Conservation (phyloP, 2,329 filamentous ascomycete species). For the Trichoderma oligosporum region DNA sequence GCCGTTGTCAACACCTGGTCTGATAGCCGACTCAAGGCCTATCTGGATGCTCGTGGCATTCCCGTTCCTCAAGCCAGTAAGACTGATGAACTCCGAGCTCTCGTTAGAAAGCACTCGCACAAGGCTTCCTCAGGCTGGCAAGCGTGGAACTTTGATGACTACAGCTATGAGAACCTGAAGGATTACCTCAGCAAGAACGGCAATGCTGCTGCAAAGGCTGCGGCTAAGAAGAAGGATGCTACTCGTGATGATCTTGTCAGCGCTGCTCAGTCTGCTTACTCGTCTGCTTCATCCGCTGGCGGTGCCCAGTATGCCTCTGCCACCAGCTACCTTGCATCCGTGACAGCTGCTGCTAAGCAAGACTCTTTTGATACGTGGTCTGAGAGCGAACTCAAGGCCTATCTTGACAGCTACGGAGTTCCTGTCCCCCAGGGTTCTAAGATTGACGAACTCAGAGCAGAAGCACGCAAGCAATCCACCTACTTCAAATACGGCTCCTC, state of each 20-base stretch:
- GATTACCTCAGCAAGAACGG: slow-evolving; percentile 51
- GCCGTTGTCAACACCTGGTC: slow-evolving; percentile 62
- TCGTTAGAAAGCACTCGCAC: slow-evolving; percentile 70
- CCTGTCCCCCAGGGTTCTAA: slow-evolving; percentile 63
- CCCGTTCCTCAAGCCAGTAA: slow-evolving; percentile 69
- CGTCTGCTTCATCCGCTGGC: slow-evolving; percentile 56
- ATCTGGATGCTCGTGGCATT: slow-evolving; percentile 71
- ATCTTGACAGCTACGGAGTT: slow-evolving; percentile 75
- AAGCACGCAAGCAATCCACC: slow-evolving; percentile 67
- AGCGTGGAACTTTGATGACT: slow-evolving; percentile 77
- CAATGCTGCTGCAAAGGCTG: slow-evolving; percentile 54
- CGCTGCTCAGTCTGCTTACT: slow-evolving; percentile 59
- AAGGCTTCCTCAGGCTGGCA: slow-evolving; percentile 65
- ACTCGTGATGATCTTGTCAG: slow-evolving; percentile 70
- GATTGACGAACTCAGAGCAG: slow-evolving; percentile 65
- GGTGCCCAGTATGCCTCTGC: slow-evolving; percentile 60
- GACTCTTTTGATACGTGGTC: slow-evolving; percentile 70
- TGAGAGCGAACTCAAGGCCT: slow-evolving; percentile 69
- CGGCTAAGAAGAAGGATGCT: slow-evolving; percentile 58
- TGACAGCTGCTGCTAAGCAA: slow-evolving; percentile 63
- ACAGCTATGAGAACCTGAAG: slow-evolving; percentile 67
- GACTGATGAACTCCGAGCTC: slow-evolving; percentile 67
- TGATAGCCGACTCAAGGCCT: slow-evolving; percentile 72
- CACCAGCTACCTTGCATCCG: slow-evolving; percentile 65
- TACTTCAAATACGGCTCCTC: slow-evolving; percentile 75